These are phyloP conservation scores for Hippophae tibetana DNA, from an alignment of 306 rosid species.

Conservation along the genomic window DNA sequence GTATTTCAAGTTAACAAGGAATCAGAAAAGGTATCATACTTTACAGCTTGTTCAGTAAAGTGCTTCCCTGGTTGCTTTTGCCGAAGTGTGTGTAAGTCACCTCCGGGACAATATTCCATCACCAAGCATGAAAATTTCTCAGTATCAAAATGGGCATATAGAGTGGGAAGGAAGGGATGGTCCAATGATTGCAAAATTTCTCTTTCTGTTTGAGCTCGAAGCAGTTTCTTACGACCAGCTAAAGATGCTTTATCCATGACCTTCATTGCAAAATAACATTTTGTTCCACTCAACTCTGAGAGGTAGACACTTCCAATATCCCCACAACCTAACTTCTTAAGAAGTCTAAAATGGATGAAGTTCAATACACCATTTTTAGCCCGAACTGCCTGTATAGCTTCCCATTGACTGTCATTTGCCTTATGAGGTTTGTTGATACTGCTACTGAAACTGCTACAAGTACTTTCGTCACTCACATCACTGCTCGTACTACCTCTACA, in stretches of 20 bases:
- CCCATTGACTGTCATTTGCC: slow-evolving; percentile 46
- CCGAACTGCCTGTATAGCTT: slow-evolving; percentile 46
- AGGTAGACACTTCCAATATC: slow-evolving; percentile 51
- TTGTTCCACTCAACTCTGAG: slow-evolving; percentile 44
- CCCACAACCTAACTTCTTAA: slow-evolving; percentile 48
- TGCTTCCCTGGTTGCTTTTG: slow-evolving; percentile 50
- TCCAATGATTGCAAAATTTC: slow-evolving; percentile 45
- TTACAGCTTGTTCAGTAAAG: slow-evolving; percentile 48
- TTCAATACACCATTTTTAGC: slow-evolving; percentile 32
- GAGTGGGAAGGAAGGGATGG: slow-evolving; percentile 48
- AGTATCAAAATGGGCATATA: slow-evolving; percentile 40
- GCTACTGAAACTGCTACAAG: slow-evolving; percentile 49
- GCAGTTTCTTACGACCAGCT: slow-evolving; percentile 44
- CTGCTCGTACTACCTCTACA: slow-evolving; percentile 50
- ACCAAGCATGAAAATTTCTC: slow-evolving; percentile 46
- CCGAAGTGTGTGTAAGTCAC: slow-evolving; percentile 51
- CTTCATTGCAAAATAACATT: slow-evolving; percentile 47
- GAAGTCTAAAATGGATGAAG: slow-evolving; percentile 41
- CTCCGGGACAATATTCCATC: slow-evolving; percentile 58
- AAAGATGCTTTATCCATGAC: slow-evolving; percentile 47
- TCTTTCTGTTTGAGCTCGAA: slow-evolving; percentile 51
- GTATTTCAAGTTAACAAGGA: background rate
- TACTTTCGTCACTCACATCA: slow-evolving; percentile 47
- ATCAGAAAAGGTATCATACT: slow-evolving; percentile 22
- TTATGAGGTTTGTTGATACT: slow-evolving; percentile 48